Evolutionary conservation across 768 basidiomycete genomes (phyloP).

Genomic region (Termitomyces sp.): DNA sequence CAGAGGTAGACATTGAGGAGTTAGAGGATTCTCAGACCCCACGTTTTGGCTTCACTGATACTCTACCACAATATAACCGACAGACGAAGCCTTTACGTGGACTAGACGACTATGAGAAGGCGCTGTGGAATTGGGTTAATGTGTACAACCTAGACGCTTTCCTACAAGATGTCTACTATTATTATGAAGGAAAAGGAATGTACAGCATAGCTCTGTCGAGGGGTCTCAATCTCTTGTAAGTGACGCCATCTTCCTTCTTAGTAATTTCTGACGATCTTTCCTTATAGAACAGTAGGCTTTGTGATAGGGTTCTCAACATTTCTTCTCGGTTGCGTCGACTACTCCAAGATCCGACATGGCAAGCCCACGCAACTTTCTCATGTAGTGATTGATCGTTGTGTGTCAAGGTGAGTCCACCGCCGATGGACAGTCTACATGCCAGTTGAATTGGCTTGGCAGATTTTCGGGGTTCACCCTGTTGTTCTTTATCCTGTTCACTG

Average conservation of each 20-base stretch:
- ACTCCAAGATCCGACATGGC: conserved; percentile 70
- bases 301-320: conserved; percentile 99
- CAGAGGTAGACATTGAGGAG: conserved; percentile 49
- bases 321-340: conserved; percentile 92
- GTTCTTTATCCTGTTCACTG: conserved; percentile 82
- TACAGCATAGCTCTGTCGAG: conserved; percentile 91
- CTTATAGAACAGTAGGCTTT: conserved; percentile 87
- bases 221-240: conserved; percentile 93
- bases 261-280: conserved; percentile 20
- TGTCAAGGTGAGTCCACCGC: conserved; percentile 61
- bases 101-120: conserved; percentile 82
- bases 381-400: conserved; percentile 78
- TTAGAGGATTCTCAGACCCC: conserved; percentile 19
- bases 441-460: conserved; percentile 33
- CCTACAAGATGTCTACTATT: conserved; percentile 91
- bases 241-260: conserved; percentile 20
- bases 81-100: conserved; percentile 56
- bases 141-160: conserved; percentile 96
- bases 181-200: conserved; percentile 96
- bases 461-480: conserved; percentile 82
- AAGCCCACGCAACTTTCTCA: conserved; percentile 69
- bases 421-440: not conserved
- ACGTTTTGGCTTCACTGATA: conserved; percentile 19
- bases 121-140: conserved; percentile 99
- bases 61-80: conserved; percentile 27